These are phyloP conservation scores for Penicillium riverlandense DNA, from an alignment of 495 filamentous ascomycete genomes.

Conservation along the genomic window DNA sequence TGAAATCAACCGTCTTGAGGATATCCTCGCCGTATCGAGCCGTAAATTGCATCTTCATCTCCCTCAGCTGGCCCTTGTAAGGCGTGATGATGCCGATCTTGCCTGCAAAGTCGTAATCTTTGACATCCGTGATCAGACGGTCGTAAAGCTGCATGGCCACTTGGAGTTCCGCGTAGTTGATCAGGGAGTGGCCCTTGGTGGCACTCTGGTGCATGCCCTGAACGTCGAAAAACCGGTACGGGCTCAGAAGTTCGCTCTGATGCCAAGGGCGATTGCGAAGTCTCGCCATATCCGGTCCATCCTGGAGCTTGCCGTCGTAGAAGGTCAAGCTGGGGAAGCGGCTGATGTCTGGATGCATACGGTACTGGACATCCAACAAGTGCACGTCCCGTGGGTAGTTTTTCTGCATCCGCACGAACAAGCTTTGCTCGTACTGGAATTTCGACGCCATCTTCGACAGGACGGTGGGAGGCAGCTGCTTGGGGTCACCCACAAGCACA, in stretches of 20 bases:
- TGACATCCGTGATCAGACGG: slow-evolving; percentile 66
- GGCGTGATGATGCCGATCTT: slow-evolving; percentile 96
- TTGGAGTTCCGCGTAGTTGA: slow-evolving; percentile 81
- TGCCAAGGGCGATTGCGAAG: slow-evolving; percentile 81
- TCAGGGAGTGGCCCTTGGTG: slow-evolving; percentile 73
- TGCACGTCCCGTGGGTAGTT: slow-evolving; percentile 89
- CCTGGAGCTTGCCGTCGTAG: slow-evolving; percentile 79
- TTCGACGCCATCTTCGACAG: slow-evolving; percentile 85
- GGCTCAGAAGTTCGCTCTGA: slow-evolving; percentile 66
- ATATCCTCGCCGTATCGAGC: slow-evolving; percentile 66
- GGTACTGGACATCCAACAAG: slow-evolving; percentile 91
- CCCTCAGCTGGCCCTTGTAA: slow-evolving; percentile 85
- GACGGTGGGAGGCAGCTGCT: slow-evolving; percentile 93
- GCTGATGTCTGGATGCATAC: slow-evolving; percentile 97
- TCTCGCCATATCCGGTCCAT: slow-evolving; percentile 74
- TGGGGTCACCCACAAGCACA: slow-evolving; percentile 94
- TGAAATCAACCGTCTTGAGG: slow-evolving; percentile 80
- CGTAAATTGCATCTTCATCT: slow-evolving; percentile 66
- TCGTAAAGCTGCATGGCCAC: slow-evolving; percentile 79
- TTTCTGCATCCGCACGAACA: slow-evolving; percentile 96
- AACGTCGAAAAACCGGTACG: slow-evolving; percentile 98
- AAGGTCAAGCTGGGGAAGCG: slow-evolving; percentile 82
- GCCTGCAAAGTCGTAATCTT: slow-evolving; percentile 58
- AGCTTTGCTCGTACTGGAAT: slow-evolving; percentile 93
- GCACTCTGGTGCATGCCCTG: slow-evolving; percentile 76